Evolutionary conservation across 345 rosid genomes (phyloP).

Genomic region (Raphanus raphanistrum): DNA sequence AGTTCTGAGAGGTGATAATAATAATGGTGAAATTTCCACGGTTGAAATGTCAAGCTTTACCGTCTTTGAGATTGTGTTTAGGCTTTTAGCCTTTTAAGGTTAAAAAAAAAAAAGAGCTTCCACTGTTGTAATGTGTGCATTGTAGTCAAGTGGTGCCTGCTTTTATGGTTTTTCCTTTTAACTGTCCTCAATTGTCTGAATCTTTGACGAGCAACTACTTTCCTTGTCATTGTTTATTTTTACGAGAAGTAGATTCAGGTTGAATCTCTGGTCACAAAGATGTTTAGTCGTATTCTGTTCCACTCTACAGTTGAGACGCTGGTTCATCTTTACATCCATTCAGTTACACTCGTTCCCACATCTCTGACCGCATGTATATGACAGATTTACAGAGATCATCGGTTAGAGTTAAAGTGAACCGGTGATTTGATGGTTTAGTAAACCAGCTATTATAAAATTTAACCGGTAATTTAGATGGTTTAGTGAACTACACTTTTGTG

Average conservation of each 20-base stretch:
- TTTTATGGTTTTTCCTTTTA: not conserved
- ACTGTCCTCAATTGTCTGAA: slow-evolving; percentile 6
- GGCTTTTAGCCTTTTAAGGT: not conserved
- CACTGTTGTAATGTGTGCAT: slow-evolving; percentile 33
- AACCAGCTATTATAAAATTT: not conserved
- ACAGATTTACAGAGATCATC: too few relatives aligned
- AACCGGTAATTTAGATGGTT: not conserved
- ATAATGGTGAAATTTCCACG: slow-evolving; percentile 24
- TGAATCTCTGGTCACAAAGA: too few relatives aligned
- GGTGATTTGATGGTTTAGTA: not conserved
- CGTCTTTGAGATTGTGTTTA: slow-evolving; percentile 9
- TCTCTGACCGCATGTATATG: too few relatives aligned
- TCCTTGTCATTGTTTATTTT: not conserved
- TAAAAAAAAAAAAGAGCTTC: slow-evolving; percentile 1
- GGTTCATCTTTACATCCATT: too few relatives aligned
- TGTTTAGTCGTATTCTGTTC: too few relatives aligned
- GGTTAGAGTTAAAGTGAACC: too few relatives aligned
- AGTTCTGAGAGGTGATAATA: slow-evolving; percentile 40
- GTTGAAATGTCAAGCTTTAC: not conserved
- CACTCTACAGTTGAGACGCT: too few relatives aligned
- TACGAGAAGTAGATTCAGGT: too few relatives aligned
- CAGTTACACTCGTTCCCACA: too few relatives aligned
- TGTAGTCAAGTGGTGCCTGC: slow-evolving; percentile 19
- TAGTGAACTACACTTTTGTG: not conserved
- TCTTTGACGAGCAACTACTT: slow-evolving; percentile 4